phyloP scores from a whole-genome alignment of 768 basidiomycete genomes.

The Termitomyces sp. region DNA sequence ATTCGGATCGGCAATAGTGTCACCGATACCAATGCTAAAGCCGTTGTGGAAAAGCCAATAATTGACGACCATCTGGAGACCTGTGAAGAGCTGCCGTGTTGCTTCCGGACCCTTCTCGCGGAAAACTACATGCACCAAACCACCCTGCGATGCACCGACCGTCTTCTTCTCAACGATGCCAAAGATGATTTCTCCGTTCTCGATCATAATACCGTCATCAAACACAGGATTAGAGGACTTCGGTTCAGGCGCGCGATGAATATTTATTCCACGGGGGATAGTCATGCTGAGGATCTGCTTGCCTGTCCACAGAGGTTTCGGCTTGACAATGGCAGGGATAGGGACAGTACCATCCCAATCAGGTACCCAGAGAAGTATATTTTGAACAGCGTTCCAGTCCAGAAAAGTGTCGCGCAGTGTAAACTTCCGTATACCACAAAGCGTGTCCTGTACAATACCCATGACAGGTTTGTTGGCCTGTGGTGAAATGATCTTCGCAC shows the following conservation, averaged over 20 bases:
- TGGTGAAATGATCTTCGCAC: constrained; percentile 86
- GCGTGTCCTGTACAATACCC: constrained; percentile 99
- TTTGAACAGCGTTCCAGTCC: constrained; percentile 95
- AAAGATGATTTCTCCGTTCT: constrained; percentile 93
- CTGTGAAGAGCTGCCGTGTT: constrained; percentile 86
- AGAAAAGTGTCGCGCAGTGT: constrained; percentile 93
- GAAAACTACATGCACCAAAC: constrained; percentile 94
- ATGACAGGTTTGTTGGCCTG: constrained; percentile 99
- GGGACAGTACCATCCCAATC: constrained; percentile 96
- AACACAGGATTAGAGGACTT: constrained; percentile 76
- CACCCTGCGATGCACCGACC: constrained; percentile 93
- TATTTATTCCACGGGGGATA: constrained; percentile 95
- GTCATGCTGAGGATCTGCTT: constrained; percentile 93
- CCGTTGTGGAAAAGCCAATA: constrained; percentile 99
- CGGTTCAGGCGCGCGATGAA: constrained; percentile 74
- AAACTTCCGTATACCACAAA: constrained; percentile 96
- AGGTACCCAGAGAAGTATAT: constrained; percentile 96
- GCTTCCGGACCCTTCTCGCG: constrained; percentile 95
- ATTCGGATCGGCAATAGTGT: constrained; percentile 88
- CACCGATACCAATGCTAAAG: constrained; percentile 98
- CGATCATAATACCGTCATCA: constrained; percentile 94
- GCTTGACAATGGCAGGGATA: constrained; percentile 91
- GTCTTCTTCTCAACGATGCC: constrained; percentile 98
- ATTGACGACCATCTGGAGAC: constrained; percentile 93
- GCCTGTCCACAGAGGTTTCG: constrained; percentile 96